Percentiles rank a stretch among this genome's conserved stretches.
Evolutionary conservation across 495 filamentous ascomycete species (phyloP).

Genomic region (Penicillium macrosclerotiorum): DNA sequence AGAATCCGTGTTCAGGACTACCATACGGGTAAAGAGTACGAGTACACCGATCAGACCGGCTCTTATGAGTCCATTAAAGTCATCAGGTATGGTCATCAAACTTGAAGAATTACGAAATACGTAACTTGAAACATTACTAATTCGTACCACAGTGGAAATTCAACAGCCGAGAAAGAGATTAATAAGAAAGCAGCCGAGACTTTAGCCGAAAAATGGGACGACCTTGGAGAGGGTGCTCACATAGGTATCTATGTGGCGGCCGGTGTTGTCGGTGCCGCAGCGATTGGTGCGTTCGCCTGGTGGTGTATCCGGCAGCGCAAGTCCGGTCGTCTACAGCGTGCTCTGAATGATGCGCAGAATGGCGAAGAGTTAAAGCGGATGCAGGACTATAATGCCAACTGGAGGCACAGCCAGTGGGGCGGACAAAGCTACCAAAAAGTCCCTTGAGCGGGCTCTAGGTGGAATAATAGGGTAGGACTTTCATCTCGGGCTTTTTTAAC

Average conservation of each 20-base stretch:
- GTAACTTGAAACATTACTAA: constrained; percentile 9
- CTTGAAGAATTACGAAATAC: constrained; percentile 25
- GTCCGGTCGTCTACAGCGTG: constrained; percentile 18
- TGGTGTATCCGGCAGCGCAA: constrained; percentile 16
- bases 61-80: constrained; percentile 37
- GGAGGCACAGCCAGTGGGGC: constrained; percentile 15
- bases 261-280: constrained; percentile 4
- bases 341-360: constrained; percentile 12
- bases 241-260: constrained; percentile 24
- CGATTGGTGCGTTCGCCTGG: constrained; percentile 4
- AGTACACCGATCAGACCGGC: constrained; percentile 31
- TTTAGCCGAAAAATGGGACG: constrained; percentile 55
- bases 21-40: constrained; percentile 33
- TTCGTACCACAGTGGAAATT: constrained; percentile 47
- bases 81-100: constrained; percentile 32
- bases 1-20: constrained; percentile 36
- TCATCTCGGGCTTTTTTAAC: not conserved
- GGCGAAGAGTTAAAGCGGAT: constrained; percentile 7
- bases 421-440: constrained; percentile 13
- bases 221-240: constrained; percentile 49
- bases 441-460: no score
- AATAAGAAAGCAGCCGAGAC: constrained; percentile 35
- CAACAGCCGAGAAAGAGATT: constrained; percentile 42
- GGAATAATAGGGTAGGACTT: not conserved
- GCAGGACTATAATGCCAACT: constrained; percentile 9